Base-by-base conservation (phyloP, 2,329 filamentous ascomycete genomes). In the Graphilbum fragrans region DNA sequence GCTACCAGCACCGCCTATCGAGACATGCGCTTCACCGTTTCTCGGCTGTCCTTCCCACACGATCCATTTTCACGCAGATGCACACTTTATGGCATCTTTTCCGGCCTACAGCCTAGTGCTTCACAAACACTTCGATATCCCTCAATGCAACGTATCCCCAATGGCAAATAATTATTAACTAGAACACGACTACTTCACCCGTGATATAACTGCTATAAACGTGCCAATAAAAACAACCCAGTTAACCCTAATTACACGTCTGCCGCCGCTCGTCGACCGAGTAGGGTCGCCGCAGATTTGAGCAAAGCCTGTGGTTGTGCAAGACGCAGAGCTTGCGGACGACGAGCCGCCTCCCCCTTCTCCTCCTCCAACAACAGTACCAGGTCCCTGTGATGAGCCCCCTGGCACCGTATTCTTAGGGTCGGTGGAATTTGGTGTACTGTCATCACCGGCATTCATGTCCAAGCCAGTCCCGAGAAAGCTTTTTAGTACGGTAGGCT, bases 381-480 rank as follows among this genome's bases (percentile, higher is more conserved):
- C 51, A 18, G 53, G 49, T 23, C 53, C 51, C n/a, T 43, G 44
- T 17, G 47, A 47, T 38, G 50, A 55, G 33, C 56, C 58, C 29
- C 55, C 57, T 3, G 59, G 58, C 12, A 59, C n/a, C n/a, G n/a
- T 45, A 20, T 44, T 45, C 42, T 52, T 44, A 17, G 47, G 40
- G n/a, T 34, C 36, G n/a, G n/a, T n/a, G n/a, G n/a, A n/a, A n/a
- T 27, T 18, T 17, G 50, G 36, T 3, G 41, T 36, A 29, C 34
- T 42, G 12, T 35, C n/a, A n/a, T 50, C 52, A 45, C 63, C 66
- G 19, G 61, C 59, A 43, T 72, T 58, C 73, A 81, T 85, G 56
- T 96, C 72, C 34, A 80, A 70, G 40, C 92, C 92, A 2, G 83
- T 86, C n/a, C 78, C 88, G 41, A 79, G 65, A 47, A 96, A 75